Evolutionary conservation across 495 filamentous ascomycete species (phyloP).

Genomic region (Podospora pseudoanserina): DNA sequence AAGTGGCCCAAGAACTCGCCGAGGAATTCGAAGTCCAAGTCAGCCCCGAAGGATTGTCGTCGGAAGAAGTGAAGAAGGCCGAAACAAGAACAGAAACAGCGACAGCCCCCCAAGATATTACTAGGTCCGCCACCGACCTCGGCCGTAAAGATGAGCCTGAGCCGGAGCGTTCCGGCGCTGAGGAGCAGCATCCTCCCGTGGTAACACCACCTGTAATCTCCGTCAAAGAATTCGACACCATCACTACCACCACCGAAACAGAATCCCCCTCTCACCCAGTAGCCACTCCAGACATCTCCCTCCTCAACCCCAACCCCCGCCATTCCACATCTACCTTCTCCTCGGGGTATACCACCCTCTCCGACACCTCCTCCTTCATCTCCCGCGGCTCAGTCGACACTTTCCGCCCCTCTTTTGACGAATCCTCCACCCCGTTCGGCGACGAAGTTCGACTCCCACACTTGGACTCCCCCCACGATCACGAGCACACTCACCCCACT

Average conservation of each 20-base stretch:
- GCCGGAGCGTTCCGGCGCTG: background rate
- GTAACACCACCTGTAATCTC: constrained; percentile 14
- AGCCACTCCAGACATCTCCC: background rate
- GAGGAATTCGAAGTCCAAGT: constrained; percentile 5
- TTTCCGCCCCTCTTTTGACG: constrained; percentile 12
- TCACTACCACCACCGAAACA: background rate
- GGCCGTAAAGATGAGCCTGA: constrained; percentile 1
- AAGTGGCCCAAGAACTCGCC: background rate
- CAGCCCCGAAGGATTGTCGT: background rate
- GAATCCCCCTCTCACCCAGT: too few species aligned
- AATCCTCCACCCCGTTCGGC: background rate
- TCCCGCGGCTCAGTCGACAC: constrained; percentile 27
- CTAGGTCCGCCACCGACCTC: background rate
- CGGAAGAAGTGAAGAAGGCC: constrained; percentile 1
- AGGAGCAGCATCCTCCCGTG: background rate
- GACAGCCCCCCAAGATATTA: background rate
- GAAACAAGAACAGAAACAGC: background rate
- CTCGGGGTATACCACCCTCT: constrained; percentile 8
- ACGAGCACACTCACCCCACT: background rate
- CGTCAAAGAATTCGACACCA: background rate
- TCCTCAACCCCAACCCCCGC: background rate
- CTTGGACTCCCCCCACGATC: background rate
- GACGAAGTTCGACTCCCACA: background rate
- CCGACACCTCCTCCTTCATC: background rate
- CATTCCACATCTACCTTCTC: constrained; percentile 5